Evolutionary conservation across 495 filamentous ascomycete genomes (phyloP), one percentile per base, ranked within the genome.

Genomic region (Astrothelium macrocarpum): DNA sequence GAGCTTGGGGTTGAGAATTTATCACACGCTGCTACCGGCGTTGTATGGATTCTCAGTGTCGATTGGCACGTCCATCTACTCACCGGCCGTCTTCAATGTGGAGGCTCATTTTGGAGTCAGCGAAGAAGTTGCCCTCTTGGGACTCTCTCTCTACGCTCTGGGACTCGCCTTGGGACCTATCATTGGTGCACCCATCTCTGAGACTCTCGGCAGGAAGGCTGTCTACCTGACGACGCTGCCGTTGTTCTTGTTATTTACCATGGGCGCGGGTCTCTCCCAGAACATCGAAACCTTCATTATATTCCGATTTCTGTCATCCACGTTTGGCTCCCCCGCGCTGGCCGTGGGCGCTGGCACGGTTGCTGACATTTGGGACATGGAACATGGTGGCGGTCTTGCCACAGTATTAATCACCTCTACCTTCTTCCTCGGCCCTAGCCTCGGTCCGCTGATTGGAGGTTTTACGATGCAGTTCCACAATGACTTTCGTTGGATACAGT

Each of bases 181-280:
- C 10, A 66, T 72, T 42, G 68, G 64, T 7, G 39, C 66, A 1
- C 71, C 71, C 11, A 28, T 71, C 45, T 69, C 69, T 53, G 71
- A 72, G 61, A 71, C 67, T 16, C 53, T 60, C 25, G 71, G 71
- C 5, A 53, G 71, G 16, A 69, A 68, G 39, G 49, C 62, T 25
- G 69, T 71, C 14, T 64, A 68, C 53, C 59, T 71, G 25, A 59
- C 62, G n/a, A 69, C 65, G 0, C 63, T 63, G 20, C 69, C 68
- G 10, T 25, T 71, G 29, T 71, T 71, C 49, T 69, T 65, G 11
- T 31, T 71, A 20, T 72, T 72, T 65, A 71, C 65, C 0, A 62
- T 72, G 20, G 71, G 69, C 9, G 60, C 71, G 16, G 71, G 71
- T 26, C 66, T 72, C 49, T 65, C 64, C 11, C 18, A 63, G 10